Conservation (phyloP, 108 stramenopile species). For the Cyclotella choctawhatcheeana region DNA sequence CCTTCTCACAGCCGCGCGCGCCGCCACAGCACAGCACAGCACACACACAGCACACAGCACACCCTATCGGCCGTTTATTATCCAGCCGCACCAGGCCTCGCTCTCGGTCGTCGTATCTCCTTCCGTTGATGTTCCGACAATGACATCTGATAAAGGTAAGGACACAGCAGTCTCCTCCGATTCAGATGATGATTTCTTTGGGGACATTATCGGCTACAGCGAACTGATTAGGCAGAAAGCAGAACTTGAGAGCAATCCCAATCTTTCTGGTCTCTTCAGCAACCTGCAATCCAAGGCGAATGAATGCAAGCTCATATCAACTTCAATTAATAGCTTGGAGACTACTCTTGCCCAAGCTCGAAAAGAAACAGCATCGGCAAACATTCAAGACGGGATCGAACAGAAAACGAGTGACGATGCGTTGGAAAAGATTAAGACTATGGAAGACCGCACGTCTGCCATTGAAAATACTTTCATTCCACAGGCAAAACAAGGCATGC, state of each 20-base stretch:
- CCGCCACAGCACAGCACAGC: no score
- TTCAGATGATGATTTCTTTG: background rate
- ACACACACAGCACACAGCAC: no score
- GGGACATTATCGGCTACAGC: background rate
- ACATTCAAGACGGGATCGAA: background rate
- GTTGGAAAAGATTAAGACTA: constrained; percentile 14
- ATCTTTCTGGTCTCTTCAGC: background rate
- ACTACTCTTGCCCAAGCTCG: background rate
- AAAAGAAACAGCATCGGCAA: background rate
- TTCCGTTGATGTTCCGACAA: no score
- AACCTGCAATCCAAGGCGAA: constrained; percentile 6
- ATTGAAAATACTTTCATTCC: constrained; percentile 5
- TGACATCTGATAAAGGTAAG: no score
- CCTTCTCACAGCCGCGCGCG: no score
- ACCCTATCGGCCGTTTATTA: no score
- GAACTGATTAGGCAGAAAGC: background rate
- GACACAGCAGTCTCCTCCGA: no score
- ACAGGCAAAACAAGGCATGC: background rate
- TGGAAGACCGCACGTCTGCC: background rate
- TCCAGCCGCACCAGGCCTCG: no score
- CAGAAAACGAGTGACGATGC: constrained; percentile 15
- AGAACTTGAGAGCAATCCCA: background rate
- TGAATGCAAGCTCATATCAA: background rate
- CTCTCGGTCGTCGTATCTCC: no score
- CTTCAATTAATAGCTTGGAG: background rate